These are phyloP conservation scores for Nicotiana paniculata DNA, from an alignment of 257 asterid species.

Conservation along the genomic window DNA sequence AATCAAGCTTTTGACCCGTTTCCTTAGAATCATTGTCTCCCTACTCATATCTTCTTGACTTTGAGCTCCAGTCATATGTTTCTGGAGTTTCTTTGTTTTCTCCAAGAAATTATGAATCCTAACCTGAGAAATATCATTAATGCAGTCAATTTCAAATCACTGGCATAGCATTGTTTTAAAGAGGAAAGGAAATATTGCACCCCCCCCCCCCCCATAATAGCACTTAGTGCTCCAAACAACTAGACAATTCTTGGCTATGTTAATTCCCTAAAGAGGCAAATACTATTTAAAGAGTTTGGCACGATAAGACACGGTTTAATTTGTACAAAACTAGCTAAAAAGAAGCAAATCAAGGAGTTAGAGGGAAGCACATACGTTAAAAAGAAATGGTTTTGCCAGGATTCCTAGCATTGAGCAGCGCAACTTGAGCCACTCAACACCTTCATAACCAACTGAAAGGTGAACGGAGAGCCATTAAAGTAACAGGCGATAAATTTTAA, in stretches of 20 bases:
- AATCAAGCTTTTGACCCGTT: conserved; percentile 68
- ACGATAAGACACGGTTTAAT: neutral
- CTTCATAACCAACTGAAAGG: conserved; percentile 3
- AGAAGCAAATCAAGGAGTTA: conserved; percentile 2
- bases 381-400: neutral
- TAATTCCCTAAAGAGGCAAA: neutral
- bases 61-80: conserved; percentile 32
- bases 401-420: conserved; percentile 7
- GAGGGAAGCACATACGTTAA: conserved; percentile 1
- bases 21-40: conserved; percentile 49
- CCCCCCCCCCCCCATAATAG: neutral
- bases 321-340: neutral
- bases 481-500: neutral
- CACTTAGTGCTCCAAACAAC: neutral
- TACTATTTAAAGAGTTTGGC: neutral
- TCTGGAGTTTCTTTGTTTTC: conserved; percentile 44
- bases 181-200: neutral
- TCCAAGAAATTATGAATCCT: conserved; percentile 81
- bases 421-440: conserved; percentile 11
- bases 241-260: neutral
- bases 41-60: conserved; percentile 36
- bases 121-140: conserved; percentile 37
- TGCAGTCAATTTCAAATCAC: neutral
- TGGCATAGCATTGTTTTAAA: neutral
- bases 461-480: neutral